Base-by-base conservation (phyloP, 768 basidiomycete genomes). In the Dioszegia hungarica region DNA sequence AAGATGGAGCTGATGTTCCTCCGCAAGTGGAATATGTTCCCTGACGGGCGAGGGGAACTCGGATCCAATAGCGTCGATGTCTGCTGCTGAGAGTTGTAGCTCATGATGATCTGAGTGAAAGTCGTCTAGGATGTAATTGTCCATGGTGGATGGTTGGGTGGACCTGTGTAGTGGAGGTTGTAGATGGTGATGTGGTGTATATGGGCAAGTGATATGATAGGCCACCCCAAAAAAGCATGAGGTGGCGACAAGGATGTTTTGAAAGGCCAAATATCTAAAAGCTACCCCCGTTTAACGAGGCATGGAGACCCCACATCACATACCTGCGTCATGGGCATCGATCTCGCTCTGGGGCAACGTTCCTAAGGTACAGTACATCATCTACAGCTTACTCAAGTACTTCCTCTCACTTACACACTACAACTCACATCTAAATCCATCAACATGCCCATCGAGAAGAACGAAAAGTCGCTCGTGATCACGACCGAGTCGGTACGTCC, bases 381-480 rank as follows among this genome's bases (percentile, higher is more conserved):
- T n/a, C n/a, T n/a, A n/a, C n/a, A n/a, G n/a, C n/a, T n/a, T n/a
- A n/a, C n/a, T n/a, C n/a, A n/a, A n/a, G n/a, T n/a, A n/a, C n/a
- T 36, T 27, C 31, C 25, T 34, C 5, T 24, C 6, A 24, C 22
- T 38, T 37, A 48, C 36, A 27, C 34, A 34, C 28, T n/a, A 28
- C 12, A 29, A 19, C 34, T 31, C 22, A 34, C 37, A 38, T 29
- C 34, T 17, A 15, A 22, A 9, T 3, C 12, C 22, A 33, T 27
- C 52, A n/a, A 43, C 25, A 73, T 73, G 71, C 61, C 61, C 33
- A 64, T 73, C 20, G 62, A 64, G 27, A 39, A 69, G 45, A 70
- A 53, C 40, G 71, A 54, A 15, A 70, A 68, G 59, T 59, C 50
- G 11, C 49, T 73, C 28, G 56, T 54, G 19, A 56, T 72, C 37